Evolutionary conservation across 495 filamentous ascomycete genomes (phyloP).

Genomic region (Hypoxylon trugodes): DNA sequence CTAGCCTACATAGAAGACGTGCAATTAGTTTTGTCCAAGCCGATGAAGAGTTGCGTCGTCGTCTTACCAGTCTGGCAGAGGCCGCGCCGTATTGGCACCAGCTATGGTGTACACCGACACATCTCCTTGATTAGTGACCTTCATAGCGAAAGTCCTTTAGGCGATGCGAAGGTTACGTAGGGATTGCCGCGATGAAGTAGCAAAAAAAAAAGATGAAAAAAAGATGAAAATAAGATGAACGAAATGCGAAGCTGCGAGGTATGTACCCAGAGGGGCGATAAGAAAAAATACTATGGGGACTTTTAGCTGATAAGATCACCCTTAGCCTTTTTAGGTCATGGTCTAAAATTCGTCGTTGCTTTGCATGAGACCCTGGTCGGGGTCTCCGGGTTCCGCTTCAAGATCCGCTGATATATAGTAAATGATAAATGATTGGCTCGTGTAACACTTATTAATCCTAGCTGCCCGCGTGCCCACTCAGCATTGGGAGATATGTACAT

Average conservation of each 20-base stretch:
- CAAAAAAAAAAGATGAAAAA: neutral
- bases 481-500: neutral
- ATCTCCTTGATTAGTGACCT: slow-evolving; percentile 64
- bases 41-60: slow-evolving; percentile 27
- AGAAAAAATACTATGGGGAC: slow-evolving; percentile 26
- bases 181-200: neutral
- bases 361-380: slow-evolving; percentile 14
- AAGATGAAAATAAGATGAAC: slow-evolving; percentile 6
- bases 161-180: neutral
- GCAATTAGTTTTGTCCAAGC: slow-evolving; percentile 1
- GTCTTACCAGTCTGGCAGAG: slow-evolving; percentile 82
- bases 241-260: neutral
- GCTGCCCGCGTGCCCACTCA: slow-evolving; percentile 8
- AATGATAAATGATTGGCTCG: slow-evolving; percentile 10
- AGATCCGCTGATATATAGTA: slow-evolving; percentile 1
- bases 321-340: neutral
- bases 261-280: slow-evolving; percentile 33
- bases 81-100: slow-evolving; percentile 86
- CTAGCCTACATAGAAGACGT: slow-evolving; percentile 58
- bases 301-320: slow-evolving; percentile 12
- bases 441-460: neutral
- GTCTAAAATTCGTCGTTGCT: neutral
- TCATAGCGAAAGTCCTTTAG: slow-evolving; percentile 27
- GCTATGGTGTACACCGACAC: slow-evolving; percentile 97
- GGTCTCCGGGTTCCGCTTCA: slow-evolving; percentile 5